Base-by-base conservation (phyloP, 805 yeast genomes). In the Cyberlindnera nakhonratchasimensis region DNA sequence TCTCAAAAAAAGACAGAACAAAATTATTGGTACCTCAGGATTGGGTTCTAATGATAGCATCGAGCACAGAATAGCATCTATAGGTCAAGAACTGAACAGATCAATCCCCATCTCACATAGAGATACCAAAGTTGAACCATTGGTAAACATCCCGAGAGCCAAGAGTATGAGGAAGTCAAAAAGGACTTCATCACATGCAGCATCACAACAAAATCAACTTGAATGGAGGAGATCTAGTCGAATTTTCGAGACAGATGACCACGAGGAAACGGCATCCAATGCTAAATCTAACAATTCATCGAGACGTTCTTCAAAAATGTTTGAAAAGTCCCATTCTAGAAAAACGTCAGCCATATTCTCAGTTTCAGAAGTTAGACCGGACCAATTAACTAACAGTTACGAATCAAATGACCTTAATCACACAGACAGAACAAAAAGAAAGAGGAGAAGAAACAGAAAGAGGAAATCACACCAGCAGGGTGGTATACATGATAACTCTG, bases 41-140 rank as follows among this genome's bases (percentile, higher is more conserved):
- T 26, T 39, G 8, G 17, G 16, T 11, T 23, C 28, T 6, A 35
- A 38, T 20, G 6, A 13, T 17, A 34, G 47, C 11, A 39, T 50
- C 11, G 59, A 57, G 29, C 42, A 49, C 11, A 45, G 59, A 42
- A 51, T 56, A 16, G 12, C 38, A 1, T 46, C 52, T 4, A 20
- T 56, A 7, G 47, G 52, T 11, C 53, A 47, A 28, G 59, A 55
- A 8, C 40, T 57, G 23, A 56, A 54, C 33, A 38, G 46, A 9
- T 28, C 46, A 2, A 54, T 54, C 9, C 59, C 60, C 32, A 17
- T 29, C 8, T 46, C 48, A 12, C 58, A 57, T 34, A 45, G 58
- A 30, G 29, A 31, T 2, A 37, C 48, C 3, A 33, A 46, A 14
- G 21, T 48, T 6, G 48, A 47, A 7, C 22, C 43, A 13, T 45